Base-by-base conservation (phyloP, 768 basidiomycete genomes). In the Calvatia gigantea region DNA sequence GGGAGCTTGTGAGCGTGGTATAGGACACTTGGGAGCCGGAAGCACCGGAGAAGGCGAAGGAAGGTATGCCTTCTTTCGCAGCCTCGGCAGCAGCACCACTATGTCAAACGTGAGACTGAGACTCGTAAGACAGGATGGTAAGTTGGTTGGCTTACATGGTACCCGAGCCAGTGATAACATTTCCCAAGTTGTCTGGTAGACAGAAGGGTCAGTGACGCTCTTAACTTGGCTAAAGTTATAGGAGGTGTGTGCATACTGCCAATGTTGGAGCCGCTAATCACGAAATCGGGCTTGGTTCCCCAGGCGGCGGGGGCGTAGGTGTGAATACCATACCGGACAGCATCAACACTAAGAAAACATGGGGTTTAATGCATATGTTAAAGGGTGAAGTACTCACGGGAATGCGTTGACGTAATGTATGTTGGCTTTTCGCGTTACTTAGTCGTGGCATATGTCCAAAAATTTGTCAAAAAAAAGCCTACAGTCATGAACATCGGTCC, bases 71-170 rank as follows among this genome's bases (percentile, higher is more conserved):
- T 60, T 76, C 71, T 38, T 70, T 61, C 1, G 78, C 75, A 3
- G 80, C 76, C 64, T 78, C 78, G 12, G 70, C 70, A 0, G 81
- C 79, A 1, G 80, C 80, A 4, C 78, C 79, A 21, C 79, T 82
- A 14, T 17, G 29, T 42, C 33, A 8, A 38, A n/a, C 50, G 21
- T 41, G 43, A 51, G 7, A n/a, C 37, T 15, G 32, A 6, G 15
- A 5, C 27, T 17, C 39, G 27, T 2, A 45, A 29, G 5, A 35
- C 17, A 6, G 43, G 27, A 12, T n/a, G 21, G 4, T 2, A 9
- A 54, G 46, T n/a, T n/a, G 29, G 2, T 44, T 27, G 35, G 63
- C 74, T 55, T 61, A 75, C 75, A 77, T 72, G 19, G 77, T 78
- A 2, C 77, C 76, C n/a, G 76, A 77, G 23, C 63, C 60, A 4